Conservation (phyloP, 768 basidiomycete species). For the Boletus pseudo-olivaceus region DNA sequence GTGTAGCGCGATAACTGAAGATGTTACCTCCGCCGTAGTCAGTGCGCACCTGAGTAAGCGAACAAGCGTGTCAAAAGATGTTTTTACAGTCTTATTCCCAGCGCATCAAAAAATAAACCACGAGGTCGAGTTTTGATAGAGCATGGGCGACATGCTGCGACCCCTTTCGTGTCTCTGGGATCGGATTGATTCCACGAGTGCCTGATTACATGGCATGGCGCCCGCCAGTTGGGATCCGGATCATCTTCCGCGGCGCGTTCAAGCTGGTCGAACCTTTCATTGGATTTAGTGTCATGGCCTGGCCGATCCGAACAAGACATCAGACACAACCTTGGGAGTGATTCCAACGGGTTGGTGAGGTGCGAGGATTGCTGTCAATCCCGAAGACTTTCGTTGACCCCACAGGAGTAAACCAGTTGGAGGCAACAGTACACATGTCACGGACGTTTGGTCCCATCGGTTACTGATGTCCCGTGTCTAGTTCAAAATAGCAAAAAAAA, state of each 20-base stretch:
- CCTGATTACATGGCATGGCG: not conserved
- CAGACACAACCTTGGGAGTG: not conserved
- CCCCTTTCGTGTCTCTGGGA: not conserved
- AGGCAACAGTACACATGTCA: not conserved
- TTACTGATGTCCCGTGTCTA: not conserved
- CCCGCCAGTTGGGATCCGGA: not conserved
- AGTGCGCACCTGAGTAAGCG: too few species aligned
- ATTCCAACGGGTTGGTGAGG: slow-evolving; percentile 4
- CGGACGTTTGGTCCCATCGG: not conserved
- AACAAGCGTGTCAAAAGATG: too few species aligned
- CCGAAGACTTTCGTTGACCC: not conserved
- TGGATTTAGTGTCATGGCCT: not conserved
- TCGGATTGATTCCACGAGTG: not conserved
- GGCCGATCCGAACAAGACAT: not conserved
- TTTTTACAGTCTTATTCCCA: too few species aligned
- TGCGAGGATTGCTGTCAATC: slow-evolving; percentile 4
- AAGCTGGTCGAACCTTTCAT: not conserved
- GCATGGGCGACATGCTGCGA: not conserved
- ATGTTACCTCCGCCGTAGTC: too few species aligned
- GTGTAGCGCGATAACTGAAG: not conserved
- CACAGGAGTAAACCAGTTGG: not conserved
- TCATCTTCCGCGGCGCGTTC: not conserved
- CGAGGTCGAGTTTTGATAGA: not conserved
- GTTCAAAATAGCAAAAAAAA: not conserved
- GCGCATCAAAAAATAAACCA: not conserved